Evolutionary conservation across 2,329 filamentous ascomycete genomes (phyloP), one percentile per base, ranked within the genome.

Genomic region (Sporothrix humicola): DNA sequence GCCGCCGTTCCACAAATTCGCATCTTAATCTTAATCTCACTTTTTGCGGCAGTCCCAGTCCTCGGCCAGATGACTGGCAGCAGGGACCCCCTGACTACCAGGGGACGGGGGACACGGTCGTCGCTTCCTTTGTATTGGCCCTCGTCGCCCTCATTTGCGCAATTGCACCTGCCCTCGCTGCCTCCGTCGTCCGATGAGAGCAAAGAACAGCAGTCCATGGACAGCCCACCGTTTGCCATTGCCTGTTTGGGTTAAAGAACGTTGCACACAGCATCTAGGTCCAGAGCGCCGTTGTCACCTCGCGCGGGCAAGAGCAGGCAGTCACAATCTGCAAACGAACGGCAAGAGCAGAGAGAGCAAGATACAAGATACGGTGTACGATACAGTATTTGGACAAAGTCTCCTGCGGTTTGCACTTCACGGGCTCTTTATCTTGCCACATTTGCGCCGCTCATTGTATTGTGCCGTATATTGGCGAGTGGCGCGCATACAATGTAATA

Each of bases 21-120:
- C 66, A 69, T 69, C 68, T 66, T 68, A 69, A 69, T 73, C 63
- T 73, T 72, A 72, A 72, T 72, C 71, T 37, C 23, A 52, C n/a
- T 31, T 68, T 42, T 52, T 37, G 20, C 56, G 69, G 56, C 69
- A 52, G 56, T 44, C 50, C 50, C 31, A 37, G 31, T 37, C 31
- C 31, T 37, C 31, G 26, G 26, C 46, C 42, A 20, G 44, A 56
- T 56, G 48, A 10, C 66, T 31, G 46, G 26, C 50, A 23, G 23
- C 65, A 69, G 42, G 65, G 66, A 23, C 26, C 66, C 48, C 66
- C 26, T 26, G 63, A 37, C 31, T 37, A 37, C 31, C 31, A 37
- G 31, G 31, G 31, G 61, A n/a, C n/a, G 59, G 59, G 31, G 37
- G 10, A 46, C 17, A 5, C 37, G 59, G 31, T 42, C 50, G 50